Evolutionary conservation across 208 protist species (phyloP), one percentile per base, ranked within the genome.

Genomic region (Acanthamoeba triangularis): DNA sequence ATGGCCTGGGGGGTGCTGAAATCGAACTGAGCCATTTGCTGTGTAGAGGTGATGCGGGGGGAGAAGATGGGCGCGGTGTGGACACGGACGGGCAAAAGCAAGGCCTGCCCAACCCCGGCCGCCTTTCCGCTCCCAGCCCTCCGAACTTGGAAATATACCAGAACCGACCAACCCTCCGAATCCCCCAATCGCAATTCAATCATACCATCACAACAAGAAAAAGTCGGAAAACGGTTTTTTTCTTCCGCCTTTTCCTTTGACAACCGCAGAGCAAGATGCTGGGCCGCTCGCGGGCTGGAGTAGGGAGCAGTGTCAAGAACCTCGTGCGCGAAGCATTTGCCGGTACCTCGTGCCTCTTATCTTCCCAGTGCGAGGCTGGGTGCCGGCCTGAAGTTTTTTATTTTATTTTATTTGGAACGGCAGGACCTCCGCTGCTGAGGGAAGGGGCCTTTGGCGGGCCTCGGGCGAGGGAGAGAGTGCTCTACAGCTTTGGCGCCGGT

Each of bases 11-110:
- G 61, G 63, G 65, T 80, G 44, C 47, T 67, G 65, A 94, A 74
- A 35, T 94, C 80, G 76, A 95, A 90, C 47, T 74, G 63, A 90
- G 80, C 93, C 78, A 90, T 87, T 90, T 85, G 44, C 25, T 85
- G 41, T 85, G 76, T 85, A 37, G 11, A n/a, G 11, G 76, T 25
- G 41, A 20, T n/a, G 18, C 28, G 23, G 76, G 44, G 20, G 37
- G 69, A n/a, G 37, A 44, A 78, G 69, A 47, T 35, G n/a, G 16
- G 69, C n/a, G 69, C 49, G 49, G 49, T 54, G 49, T 54, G 49
- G 49, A 20, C 49, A 54, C 49, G 33, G 37, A 44, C 76, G 25
- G 28, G 25, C 10, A 23, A 56, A 85, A 85, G 44, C 14, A 56
- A 47, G 10, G 28, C 41, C 44, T 23, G 4, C 28, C 72, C 10